Evolutionary conservation across 768 basidiomycete species (phyloP), one percentile per base, ranked within the genome.

Genomic region (Phallus indusiatus): DNA sequence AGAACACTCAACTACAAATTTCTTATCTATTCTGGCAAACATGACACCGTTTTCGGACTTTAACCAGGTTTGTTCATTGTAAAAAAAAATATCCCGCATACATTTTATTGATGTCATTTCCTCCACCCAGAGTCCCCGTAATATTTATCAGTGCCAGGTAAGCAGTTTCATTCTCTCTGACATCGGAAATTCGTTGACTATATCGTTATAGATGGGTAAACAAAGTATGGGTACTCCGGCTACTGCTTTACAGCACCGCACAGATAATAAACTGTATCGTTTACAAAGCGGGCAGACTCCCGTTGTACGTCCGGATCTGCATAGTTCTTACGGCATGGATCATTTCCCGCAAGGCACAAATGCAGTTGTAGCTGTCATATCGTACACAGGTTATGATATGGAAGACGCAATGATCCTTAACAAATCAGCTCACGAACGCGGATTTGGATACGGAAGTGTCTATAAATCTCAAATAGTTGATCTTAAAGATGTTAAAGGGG

Each of bases 371-470:
- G 96, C 96, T n/a, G 96, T 99, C 68, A 98, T 99, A 66, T 99
- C 96, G 0, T 99, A 99, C 69, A 99, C 96, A 3, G 96, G 96
- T 3, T 99, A 99, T 72, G 96, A 99, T 71, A 99, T 99, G 96
- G 96, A 99, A 74, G 96, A 99, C 66, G 96, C 96, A 64, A 99
- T 99, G 96, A 99, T 99, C 65, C 75, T 99, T 54, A 99, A 99
- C 73, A 99, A 99, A 74, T 98, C 94, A 0, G 88, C 93, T 2
- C 94, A 99, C 69, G 96, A 99, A 73, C 87, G 96, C 34, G 96
- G 96, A 0, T 99, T 99, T 69, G 94, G 80, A 0, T 95, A 98
- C 68, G 96, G 96, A 24, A 91, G 94, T 0, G 83, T 99, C 34
- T 98, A 97, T 78, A 98, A 98, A 71, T 86, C 91, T 4, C 85